phyloP scores from a whole-genome alignment of 306 rosid species.

The Citrullus mucosospermus region DNA sequence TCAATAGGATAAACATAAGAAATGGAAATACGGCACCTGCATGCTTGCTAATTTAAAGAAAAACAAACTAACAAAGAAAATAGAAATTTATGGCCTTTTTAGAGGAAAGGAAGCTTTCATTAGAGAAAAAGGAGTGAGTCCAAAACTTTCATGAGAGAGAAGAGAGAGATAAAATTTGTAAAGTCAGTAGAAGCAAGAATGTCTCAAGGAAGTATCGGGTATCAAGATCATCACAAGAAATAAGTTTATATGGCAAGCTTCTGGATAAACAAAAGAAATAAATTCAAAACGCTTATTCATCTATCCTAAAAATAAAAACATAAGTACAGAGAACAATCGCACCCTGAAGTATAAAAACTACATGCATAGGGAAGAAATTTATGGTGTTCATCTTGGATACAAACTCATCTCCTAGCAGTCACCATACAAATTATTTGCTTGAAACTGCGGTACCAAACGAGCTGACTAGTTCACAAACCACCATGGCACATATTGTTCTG shows the following conservation, averaged over 20 bases:
- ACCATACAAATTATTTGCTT: background rate
- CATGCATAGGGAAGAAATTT: background rate
- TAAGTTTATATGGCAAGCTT: background rate
- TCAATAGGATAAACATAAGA: background rate
- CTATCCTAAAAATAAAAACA: background rate
- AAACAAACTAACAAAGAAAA: background rate
- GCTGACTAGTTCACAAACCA: background rate
- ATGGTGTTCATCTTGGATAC: background rate
- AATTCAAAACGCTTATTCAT: background rate
- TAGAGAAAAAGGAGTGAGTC: background rate
- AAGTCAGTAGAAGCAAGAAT: background rate
- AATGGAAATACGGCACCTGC: background rate
- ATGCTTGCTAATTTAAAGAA: background rate
- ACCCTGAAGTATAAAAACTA: background rate
- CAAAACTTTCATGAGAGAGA: background rate
- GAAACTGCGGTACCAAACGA: background rate
- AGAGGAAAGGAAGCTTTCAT: background rate
- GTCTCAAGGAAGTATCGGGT: background rate
- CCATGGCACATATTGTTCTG: background rate
- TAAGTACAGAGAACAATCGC: background rate
- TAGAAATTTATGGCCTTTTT: background rate
- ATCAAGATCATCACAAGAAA: background rate
- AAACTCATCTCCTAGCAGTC: background rate
- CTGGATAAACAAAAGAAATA: conserved; percentile 1
- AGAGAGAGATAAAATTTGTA: background rate